Percentiles rank a stretch among this genome's conserved stretches.
These are phyloP conservation scores for Candida takata DNA, from an alignment of 805 yeast genomes.

Conservation along the genomic window DNA sequence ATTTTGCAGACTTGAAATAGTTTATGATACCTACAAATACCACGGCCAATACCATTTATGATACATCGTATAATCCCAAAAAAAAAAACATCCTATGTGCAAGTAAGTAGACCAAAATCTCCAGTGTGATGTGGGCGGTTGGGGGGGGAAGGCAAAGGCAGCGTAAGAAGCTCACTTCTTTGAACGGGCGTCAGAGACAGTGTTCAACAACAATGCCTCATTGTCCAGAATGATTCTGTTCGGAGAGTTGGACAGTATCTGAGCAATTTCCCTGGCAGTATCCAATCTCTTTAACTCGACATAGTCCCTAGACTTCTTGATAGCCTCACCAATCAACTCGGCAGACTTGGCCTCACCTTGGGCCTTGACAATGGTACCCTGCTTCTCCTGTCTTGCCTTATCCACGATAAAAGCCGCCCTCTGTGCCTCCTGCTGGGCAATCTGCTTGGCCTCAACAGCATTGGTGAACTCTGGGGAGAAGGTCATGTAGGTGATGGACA, in stretches of 20 bases:
- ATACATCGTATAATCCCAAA: no score
- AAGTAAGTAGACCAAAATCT: no score
- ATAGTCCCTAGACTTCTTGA: slow-evolving; percentile 91
- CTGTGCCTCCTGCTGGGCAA: slow-evolving; percentile 99
- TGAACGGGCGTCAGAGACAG: slow-evolving; percentile 68
- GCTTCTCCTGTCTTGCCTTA: slow-evolving; percentile 95
- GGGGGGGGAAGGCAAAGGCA: no score
- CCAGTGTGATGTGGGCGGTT: no score
- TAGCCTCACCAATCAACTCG: slow-evolving; percentile 97
- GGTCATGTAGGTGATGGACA: slow-evolving; percentile 93
- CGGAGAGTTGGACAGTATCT: slow-evolving; percentile 77
- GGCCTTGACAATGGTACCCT: slow-evolving; percentile 93
- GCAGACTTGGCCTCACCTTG: slow-evolving; percentile 99
- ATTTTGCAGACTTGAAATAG: slow-evolving; percentile 11
- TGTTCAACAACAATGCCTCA: slow-evolving; percentile 85
- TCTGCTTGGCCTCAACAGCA: slow-evolving; percentile 98
- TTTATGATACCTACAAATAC: not conserved
- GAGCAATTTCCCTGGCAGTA: slow-evolving; percentile 94
- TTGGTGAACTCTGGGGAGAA: slow-evolving; percentile 96
- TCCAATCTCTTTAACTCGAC: slow-evolving; percentile 95
- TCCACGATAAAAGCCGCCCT: slow-evolving; percentile 96
- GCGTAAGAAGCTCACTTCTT: slow-evolving; percentile 18
- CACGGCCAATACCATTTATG: no score
- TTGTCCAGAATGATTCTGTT: slow-evolving; percentile 88
- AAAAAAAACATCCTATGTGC: slow-evolving; percentile 1